These are phyloP conservation scores for Lactifluus volemus DNA, from an alignment of 768 basidiomycete genomes.

Conservation along the genomic window DNA sequence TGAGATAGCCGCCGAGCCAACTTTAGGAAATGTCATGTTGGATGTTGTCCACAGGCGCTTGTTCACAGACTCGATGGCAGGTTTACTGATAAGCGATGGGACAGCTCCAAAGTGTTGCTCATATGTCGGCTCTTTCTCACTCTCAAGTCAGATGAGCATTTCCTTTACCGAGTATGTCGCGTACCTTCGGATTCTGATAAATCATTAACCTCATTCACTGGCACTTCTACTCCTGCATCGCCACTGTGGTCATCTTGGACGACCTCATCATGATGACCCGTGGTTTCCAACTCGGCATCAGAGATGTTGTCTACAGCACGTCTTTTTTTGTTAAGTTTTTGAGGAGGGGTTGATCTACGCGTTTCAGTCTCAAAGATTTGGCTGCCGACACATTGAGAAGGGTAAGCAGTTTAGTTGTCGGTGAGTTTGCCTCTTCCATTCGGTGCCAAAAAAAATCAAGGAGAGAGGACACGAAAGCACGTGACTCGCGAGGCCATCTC, in stretches of 20 bases:
- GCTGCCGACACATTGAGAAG: conserved; percentile 85
- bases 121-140: conserved; percentile 39
- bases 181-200: conserved; percentile 19
- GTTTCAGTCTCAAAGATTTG: conserved; percentile 52
- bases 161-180: not conserved
- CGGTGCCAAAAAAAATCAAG: conserved; percentile 15
- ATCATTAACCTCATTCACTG: not conserved
- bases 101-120: conserved; percentile 67
- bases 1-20: conserved; percentile 49
- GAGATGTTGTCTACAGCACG: conserved; percentile 35
- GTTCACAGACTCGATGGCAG: conserved; percentile 44
- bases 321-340: conserved; percentile 67
- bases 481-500: not conserved
- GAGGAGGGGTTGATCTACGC: conserved; percentile 30
- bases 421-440: conserved; percentile 33
- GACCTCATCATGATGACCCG: not conserved
- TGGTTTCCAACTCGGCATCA: not conserved
- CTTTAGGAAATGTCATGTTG: conserved; percentile 42
- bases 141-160: not conserved
- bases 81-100: conserved; percentile 42
- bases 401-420: conserved; percentile 75
- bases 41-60: conserved; percentile 46
- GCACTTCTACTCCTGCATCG: conserved; percentile 13
- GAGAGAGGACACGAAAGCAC: not conserved
- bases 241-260: conserved; percentile 4